Evolutionary conservation across 1,284 basidiomycete genomes (phyloP), one percentile per base, ranked within the genome.

Genomic region (Schizophyllum amplum): DNA sequence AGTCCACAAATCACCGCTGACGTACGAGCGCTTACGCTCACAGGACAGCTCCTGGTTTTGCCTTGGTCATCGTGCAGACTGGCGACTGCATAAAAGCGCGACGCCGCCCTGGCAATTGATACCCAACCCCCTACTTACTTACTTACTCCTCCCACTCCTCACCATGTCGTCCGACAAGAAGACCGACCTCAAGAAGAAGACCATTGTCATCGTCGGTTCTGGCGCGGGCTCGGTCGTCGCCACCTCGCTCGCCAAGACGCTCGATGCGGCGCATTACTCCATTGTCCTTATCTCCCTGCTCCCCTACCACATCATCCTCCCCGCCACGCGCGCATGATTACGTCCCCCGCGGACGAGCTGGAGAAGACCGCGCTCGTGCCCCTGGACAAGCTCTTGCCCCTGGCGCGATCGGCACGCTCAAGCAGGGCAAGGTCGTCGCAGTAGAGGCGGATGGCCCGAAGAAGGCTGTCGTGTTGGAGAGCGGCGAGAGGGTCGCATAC

Each of bases 401-500:
- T 11, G 48, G 22, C 48, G 48, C 15, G 5, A 79, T 78, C 26
- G 81, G 80, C 50, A 72, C 69, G 15, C 68, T 77, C 56, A 73
- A 75, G 51, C 58, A 77, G 20, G 83, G 77, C 21, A 67, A 66
- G 47, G 83, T 82, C 55, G 66, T 61, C 9, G 66, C 70, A 20
- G 75, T 86, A 61, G 69, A 76, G n/a, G 33, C 63, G 17, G 52
- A 58, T 4, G 50, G 56, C n/a, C 59, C 62, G n/a, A 69, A 72
- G 17, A 75, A 77, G 7, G 81, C 80, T 1, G 59, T 64, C n/a
- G 64, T 77, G 0, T 72, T 84, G 9, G 70, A 73, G 50, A 68
- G 69, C 52, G 80, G 78, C 11, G 77, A 82, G 61, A 66, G 65
- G 47, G 63, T 85, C 24, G 61, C 70, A 4, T 86, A 82, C 60